Base-by-base conservation (phyloP, 2,329 filamentous ascomycete species). In the Tetracladium maxilliforme region DNA sequence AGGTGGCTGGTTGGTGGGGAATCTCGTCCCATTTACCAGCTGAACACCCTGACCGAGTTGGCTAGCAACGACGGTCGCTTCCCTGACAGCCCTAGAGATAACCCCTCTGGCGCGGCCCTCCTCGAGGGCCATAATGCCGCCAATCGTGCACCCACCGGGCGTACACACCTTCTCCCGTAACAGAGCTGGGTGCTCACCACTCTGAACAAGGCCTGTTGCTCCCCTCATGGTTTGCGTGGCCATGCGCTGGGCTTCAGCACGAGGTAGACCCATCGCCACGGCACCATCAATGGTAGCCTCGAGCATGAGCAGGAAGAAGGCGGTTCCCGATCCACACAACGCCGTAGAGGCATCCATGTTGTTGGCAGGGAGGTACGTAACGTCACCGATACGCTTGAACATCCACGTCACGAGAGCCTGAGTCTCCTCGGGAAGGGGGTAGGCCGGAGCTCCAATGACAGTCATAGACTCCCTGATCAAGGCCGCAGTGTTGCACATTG, bases 401-500 rank as follows among this genome's bases (percentile, higher is more conserved):
- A 86, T 78, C 72, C 77, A 84, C 16, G 66, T 71, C 11, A 83
- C 64, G 8, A 86, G 60, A 31, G 42, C 49, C 22, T 64, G 54
- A 16, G 61, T 61, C 11, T 57, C 50, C 2, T 58, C 43, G 5
- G 63, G 56, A 10, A 81, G 54, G 4, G 71, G 61, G 7, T 72
- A 68, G 7, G 55, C 58, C 6, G 63, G 58, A 22, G 63, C 70
- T 23, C 70, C 72, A 36, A 92, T 76, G 27, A 90, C 71, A 4
- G 76, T 87, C 79, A 90, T 90, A 37, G 69, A 74, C 49, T 92
- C 75, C 23, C 80, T 58, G 30, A 92, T 76, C 24, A 80, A 63
- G 14, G 74, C 73, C 8, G 82, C 81, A 0, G 79, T 86, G 55
- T 92, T 92, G 38, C 82, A 82, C 69, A 92, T 83, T 27, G 77